Evolutionary conservation across 768 basidiomycete genomes (phyloP).

Genomic region (Amylocystis lapponica): DNA sequence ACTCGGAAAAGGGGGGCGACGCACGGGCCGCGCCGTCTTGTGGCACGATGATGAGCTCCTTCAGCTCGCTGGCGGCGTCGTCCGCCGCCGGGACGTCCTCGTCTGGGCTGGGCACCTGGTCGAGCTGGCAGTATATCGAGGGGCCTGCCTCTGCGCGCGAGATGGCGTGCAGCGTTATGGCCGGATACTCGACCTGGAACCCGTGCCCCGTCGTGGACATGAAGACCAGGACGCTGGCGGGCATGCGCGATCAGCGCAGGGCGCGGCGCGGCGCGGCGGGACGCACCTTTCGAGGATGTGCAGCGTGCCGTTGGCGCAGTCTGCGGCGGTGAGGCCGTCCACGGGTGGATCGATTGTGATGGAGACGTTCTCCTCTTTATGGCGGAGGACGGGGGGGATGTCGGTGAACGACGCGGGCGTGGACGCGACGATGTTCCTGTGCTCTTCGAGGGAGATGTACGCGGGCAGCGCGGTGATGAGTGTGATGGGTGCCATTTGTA

Average conservation of each 20-base stretch:
- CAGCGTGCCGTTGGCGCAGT: constrained; percentile 56
- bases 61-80: constrained; percentile 50
- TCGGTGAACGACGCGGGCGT: constrained; percentile 82
- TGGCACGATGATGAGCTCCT: constrained; percentile 79
- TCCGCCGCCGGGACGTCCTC: constrained; percentile 25
- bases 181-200: constrained; percentile 82
- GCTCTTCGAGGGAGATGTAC: constrained; percentile 59
- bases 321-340: constrained; percentile 48
- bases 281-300: constrained; percentile 83
- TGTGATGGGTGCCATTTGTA: constrained; percentile 15
- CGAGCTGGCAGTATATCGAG: constrained; percentile 91
- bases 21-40: constrained; percentile 50
- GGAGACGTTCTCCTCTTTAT: constrained; percentile 66
- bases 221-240: constrained; percentile 66
- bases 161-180: constrained; percentile 90
- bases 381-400: constrained; percentile 78
- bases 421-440: constrained; percentile 57
- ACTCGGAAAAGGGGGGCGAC: constrained; percentile 24
- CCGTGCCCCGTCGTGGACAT: constrained; percentile 64
- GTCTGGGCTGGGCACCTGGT: constrained; percentile 25
- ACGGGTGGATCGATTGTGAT: constrained; percentile 65
- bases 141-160: constrained; percentile 63
- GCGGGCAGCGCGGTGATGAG: constrained; percentile 37
- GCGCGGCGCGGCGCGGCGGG: neutral
- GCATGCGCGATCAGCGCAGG: neutral